phyloP scores from a whole-genome alignment of 1,284 basidiomycete genomes.

The Rhodotorula glutinis region DNA sequence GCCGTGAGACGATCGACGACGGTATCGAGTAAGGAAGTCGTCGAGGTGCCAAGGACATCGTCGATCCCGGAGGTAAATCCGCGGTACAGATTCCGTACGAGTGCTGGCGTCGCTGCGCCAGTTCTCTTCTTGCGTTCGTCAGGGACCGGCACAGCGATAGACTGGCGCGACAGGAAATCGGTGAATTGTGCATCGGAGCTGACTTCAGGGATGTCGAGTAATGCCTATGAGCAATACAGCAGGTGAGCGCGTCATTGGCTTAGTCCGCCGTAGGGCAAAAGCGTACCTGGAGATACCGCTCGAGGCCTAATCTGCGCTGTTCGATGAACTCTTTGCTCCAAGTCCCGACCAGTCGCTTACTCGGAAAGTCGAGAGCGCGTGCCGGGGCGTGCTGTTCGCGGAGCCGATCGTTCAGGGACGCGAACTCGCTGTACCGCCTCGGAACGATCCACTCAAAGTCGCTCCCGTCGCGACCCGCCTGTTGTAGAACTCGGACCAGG shows the following conservation, averaged over 20 bases:
- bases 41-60: constrained; percentile 72
- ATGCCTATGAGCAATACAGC: constrained; percentile 54
- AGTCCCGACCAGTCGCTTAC: constrained; percentile 79
- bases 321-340: constrained; percentile 78
- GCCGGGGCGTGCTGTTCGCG: constrained; percentile 68
- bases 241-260: too few relatives aligned
- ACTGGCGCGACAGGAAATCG: constrained; percentile 78
- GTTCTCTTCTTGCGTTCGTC: constrained; percentile 6
- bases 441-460: constrained; percentile 86
- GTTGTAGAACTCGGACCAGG: constrained; percentile 84
- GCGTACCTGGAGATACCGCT: constrained; percentile 78
- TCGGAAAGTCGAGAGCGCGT: constrained; percentile 75
- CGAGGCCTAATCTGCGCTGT: constrained; percentile 68
- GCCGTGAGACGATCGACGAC: constrained; percentile 82
- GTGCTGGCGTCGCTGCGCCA: constrained; percentile 10
- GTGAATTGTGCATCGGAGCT: constrained; percentile 81
- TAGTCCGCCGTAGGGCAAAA: too few relatives aligned
- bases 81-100: constrained; percentile 67
- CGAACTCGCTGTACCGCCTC: constrained; percentile 90
- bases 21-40: constrained; percentile 88
- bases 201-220: constrained; percentile 68
- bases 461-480: constrained; percentile 70
- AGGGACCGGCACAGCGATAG: constrained; percentile 41
- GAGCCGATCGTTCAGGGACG: constrained; percentile 77
- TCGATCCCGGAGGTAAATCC: constrained; percentile 87